Evolutionary conservation across 352 stramenopile species (phyloP).

Genomic region (Blastocystis sp.): DNA sequence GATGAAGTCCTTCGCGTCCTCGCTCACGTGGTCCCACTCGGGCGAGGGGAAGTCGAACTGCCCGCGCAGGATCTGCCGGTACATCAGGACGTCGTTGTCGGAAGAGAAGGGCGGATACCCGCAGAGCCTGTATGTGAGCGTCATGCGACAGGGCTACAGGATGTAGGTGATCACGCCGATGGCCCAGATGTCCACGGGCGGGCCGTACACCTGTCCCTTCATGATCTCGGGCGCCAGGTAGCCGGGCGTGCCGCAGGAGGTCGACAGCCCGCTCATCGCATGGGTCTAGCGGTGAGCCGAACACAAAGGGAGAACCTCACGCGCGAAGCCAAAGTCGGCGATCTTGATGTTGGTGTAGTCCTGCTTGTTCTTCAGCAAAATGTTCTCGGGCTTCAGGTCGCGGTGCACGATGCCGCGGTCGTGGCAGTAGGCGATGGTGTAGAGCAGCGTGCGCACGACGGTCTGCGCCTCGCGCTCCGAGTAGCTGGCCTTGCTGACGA

Average conservation of each 20-base stretch:
- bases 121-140: conserved; percentile 61
- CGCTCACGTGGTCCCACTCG: conserved; percentile 84
- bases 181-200: conserved; percentile 82
- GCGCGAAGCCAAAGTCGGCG: conserved; percentile 84
- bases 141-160: conserved; percentile 74
- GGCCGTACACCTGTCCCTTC: conserved; percentile 77
- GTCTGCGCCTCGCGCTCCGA: conserved; percentile 81
- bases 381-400: conserved; percentile 80
- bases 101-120: conserved; percentile 84
- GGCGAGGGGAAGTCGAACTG: conserved; percentile 82
- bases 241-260: conserved; percentile 77
- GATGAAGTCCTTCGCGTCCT: conserved; percentile 85
- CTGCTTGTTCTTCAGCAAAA: conserved; percentile 79
- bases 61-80: conserved; percentile 81
- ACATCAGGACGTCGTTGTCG: conserved; percentile 87
- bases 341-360: conserved; percentile 84
- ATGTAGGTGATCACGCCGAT: conserved; percentile 85
- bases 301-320: conserved; percentile 72
- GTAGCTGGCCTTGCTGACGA: conserved; percentile 73
- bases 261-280: conserved; percentile 75
- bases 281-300: conserved; percentile 39
- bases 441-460: conserved; percentile 79
- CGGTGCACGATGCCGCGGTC: conserved; percentile 79
- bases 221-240: conserved; percentile 83
- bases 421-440: conserved; percentile 82